Evolutionary conservation across 768 basidiomycete genomes (phyloP).

Genomic region (Boletales sp.): DNA sequence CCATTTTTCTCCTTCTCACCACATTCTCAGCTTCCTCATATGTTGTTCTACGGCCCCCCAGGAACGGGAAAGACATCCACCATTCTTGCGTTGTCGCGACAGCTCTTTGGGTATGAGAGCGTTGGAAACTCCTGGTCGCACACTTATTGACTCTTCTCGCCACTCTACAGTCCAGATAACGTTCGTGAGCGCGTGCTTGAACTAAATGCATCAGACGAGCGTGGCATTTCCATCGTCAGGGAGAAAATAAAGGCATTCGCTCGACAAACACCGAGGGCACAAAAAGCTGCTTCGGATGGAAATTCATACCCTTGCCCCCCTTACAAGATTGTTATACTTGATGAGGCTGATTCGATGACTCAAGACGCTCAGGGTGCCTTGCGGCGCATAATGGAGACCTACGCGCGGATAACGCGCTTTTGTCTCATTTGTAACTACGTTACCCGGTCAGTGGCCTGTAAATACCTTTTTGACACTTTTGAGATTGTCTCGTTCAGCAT

Average conservation of each 20-base stretch:
- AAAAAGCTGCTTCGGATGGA: conserved; percentile 65
- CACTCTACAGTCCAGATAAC: conserved; percentile 76
- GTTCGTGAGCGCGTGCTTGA: conserved; percentile 92
- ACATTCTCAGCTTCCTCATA: conserved; percentile 83
- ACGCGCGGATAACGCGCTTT: conserved; percentile 94
- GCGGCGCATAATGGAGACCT: conserved; percentile 99
- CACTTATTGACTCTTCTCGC: neutral
- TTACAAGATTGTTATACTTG: conserved; percentile 97
- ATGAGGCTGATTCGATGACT: conserved; percentile 99
- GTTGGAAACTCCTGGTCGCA: neutral
- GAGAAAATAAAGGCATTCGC: conserved; percentile 99
- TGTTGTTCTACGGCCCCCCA: conserved; percentile 99
- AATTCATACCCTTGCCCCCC: conserved; percentile 94
- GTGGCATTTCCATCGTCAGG: conserved; percentile 93
- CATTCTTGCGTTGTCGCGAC: conserved; percentile 88
- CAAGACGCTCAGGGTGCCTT: conserved; percentile 98
- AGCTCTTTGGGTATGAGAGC: conserved; percentile 81
- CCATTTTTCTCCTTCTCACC: conserved; percentile 6
- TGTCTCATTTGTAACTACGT: conserved; percentile 99
- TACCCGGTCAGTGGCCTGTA: conserved; percentile 64
- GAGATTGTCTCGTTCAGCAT: conserved; percentile 53
- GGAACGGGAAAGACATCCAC: conserved; percentile 99
- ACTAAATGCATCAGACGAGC: conserved; percentile 97
- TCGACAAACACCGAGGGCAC: conserved; percentile 84
- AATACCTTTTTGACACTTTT: neutral